Percentiles rank a stretch among this genome's conserved stretches.
Evolutionary conservation across 2,329 filamentous ascomycete genomes (phyloP).

Genomic region (Zymoseptoria pseudotritici): DNA sequence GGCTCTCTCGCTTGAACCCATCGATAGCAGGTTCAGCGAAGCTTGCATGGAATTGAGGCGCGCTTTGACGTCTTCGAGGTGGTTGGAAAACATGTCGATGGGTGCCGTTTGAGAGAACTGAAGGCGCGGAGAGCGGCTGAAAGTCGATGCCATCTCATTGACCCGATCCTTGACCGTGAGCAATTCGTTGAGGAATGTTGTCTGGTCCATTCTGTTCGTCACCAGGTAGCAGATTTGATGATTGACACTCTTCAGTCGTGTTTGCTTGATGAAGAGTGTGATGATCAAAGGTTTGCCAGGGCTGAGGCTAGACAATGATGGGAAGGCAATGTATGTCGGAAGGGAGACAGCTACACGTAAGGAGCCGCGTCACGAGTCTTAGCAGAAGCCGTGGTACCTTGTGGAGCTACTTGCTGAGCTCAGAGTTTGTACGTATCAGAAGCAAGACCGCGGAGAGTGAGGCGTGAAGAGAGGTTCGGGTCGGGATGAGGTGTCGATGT

Average conservation of each 20-base stretch:
- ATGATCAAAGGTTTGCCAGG: not conserved
- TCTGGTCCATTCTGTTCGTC: constrained; percentile 17
- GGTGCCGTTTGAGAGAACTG: not conserved
- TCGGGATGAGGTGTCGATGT: not conserved
- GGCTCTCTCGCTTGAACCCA: not conserved
- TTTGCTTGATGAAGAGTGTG: not conserved
- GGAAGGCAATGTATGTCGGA: not conserved
- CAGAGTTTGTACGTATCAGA: too few species aligned
- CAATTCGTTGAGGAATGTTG: constrained; percentile 21
- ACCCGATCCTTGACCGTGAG: constrained; percentile 19
- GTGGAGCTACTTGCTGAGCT: not conserved
- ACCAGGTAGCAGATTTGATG: not conserved
- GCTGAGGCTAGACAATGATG: not conserved
- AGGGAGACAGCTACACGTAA: not conserved
- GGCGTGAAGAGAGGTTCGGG: not conserved
- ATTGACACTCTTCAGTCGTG: not conserved
- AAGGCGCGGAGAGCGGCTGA: constrained; percentile 1
- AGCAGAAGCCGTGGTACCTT: not conserved
- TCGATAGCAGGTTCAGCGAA: constrained; percentile 2
- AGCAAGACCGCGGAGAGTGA: not conserved
- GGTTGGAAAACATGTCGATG: constrained; percentile 7
- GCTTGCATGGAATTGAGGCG: constrained; percentile 9
- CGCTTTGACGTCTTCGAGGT: constrained; percentile 9
- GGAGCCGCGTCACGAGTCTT: not conserved
- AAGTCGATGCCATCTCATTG: constrained; percentile 14